phyloP scores from a whole-genome alignment of 1,284 basidiomycete species.

The Apiotrichum brassicae region DNA sequence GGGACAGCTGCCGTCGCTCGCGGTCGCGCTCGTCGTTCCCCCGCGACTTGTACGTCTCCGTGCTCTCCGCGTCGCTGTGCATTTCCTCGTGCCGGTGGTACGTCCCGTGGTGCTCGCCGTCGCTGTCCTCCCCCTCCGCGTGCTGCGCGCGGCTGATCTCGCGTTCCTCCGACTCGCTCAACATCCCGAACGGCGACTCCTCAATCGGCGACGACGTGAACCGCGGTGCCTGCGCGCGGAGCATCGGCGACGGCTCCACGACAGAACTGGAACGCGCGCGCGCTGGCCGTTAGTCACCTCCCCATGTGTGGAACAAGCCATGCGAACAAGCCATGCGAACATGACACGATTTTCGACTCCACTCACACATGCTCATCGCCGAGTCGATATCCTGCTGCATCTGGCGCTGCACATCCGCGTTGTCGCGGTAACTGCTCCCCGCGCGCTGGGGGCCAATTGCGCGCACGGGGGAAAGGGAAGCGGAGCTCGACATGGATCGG shows the following conservation, averaged over 20 bases:
- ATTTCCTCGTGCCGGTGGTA: slow-evolving; percentile 18
- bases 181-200: slow-evolving; percentile 43
- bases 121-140: slow-evolving; percentile 9
- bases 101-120: slow-evolving; percentile 5
- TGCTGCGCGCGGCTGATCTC: slow-evolving; percentile 41
- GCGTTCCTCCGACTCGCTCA: slow-evolving; percentile 45
- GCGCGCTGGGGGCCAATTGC: slow-evolving; percentile 17
- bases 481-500: slow-evolving; percentile 12
- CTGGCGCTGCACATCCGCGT: slow-evolving; percentile 34
- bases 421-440: slow-evolving; percentile 20
- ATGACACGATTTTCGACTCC: not conserved
- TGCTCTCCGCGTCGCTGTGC: slow-evolving; percentile 6
- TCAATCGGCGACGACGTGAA: slow-evolving; percentile 41
- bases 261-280: slow-evolving; percentile 42
- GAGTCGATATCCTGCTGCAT: slow-evolving; percentile 43
- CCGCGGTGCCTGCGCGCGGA: slow-evolving; percentile 22
- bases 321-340: too few relatives aligned
- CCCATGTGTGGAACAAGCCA: too few relatives aligned
- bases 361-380: slow-evolving; percentile 44
- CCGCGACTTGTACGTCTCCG: slow-evolving; percentile 6
- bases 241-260: slow-evolving; percentile 21
- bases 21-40: not conserved
- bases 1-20: not conserved
- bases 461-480: slow-evolving; percentile 23
- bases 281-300: slow-evolving; percentile 20